These are phyloP conservation scores for Lasiodiplodia citricola DNA, from an alignment of 2,329 filamentous ascomycete species.

Conservation along the genomic window DNA sequence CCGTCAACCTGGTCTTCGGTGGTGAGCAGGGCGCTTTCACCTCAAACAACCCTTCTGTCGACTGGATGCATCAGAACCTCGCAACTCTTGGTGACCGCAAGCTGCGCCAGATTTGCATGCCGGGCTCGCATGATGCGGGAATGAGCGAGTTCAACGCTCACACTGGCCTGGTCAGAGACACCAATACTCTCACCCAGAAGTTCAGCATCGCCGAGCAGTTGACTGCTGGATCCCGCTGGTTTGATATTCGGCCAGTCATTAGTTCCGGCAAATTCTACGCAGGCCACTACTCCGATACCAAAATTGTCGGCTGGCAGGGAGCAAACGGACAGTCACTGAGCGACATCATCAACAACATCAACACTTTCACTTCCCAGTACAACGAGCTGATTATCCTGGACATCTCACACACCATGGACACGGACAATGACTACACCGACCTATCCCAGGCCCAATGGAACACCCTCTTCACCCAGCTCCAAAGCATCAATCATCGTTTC, in stretches of 20 bases:
- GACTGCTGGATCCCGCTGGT: constrained; percentile 53
- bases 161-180: constrained; percentile 46
- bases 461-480: constrained; percentile 51
- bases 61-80: constrained; percentile 51
- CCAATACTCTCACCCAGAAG: constrained; percentile 55
- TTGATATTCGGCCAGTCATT: constrained; percentile 54
- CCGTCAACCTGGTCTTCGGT: constrained; percentile 46
- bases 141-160: constrained; percentile 51
- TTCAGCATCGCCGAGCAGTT: constrained; percentile 54
- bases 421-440: constrained; percentile 44
- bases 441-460: constrained; percentile 49
- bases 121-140: constrained; percentile 57
- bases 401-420: constrained; percentile 53
- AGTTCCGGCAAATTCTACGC: constrained; percentile 49
- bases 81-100: constrained; percentile 46
- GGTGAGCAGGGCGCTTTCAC: constrained; percentile 43
- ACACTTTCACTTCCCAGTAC: constrained; percentile 52
- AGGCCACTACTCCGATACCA: constrained; percentile 49
- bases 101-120: constrained; percentile 54
- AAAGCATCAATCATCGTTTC: constrained; percentile 49
- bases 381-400: constrained; percentile 55
- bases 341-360: constrained; percentile 52
- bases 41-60: constrained; percentile 42
- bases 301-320: constrained; percentile 47
- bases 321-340: constrained; percentile 53